phyloP scores from a whole-genome alignment of 768 basidiomycete genomes.

The Lactifluus piperatus region DNA sequence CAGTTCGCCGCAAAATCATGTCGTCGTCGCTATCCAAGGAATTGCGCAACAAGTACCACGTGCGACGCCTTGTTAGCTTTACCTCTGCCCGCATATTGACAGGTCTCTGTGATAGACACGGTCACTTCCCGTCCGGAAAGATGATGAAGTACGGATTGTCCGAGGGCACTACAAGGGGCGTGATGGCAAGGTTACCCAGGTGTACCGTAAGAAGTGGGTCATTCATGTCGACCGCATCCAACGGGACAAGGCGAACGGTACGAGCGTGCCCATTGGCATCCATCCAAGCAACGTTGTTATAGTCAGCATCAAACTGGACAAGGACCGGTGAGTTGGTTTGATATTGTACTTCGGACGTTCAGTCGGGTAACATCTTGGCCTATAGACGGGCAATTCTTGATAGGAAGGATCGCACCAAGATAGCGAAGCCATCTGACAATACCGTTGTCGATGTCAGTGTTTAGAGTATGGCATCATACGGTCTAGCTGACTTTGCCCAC shows the following conservation, averaged over 20 bases:
- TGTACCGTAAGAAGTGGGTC: slow-evolving; percentile 99
- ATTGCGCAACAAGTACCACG: slow-evolving; percentile 85
- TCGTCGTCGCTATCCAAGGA: slow-evolving; percentile 93
- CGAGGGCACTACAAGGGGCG: slow-evolving; percentile 98
- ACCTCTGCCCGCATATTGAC: neutral
- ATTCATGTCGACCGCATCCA: slow-evolving; percentile 97
- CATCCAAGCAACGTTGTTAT: slow-evolving; percentile 97
- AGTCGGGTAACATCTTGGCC: slow-evolving; percentile 3
- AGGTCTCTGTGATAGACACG: slow-evolving; percentile 48
- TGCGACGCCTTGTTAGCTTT: slow-evolving; percentile 31
- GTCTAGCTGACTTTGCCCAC: slow-evolving; percentile 16
- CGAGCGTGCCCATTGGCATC: slow-evolving; percentile 87
- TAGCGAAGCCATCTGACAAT: slow-evolving; percentile 41
- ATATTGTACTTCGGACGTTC: neutral
- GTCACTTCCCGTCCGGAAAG: slow-evolving; percentile 92
- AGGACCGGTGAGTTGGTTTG: slow-evolving; percentile 53
- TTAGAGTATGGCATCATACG: slow-evolving; percentile 6
- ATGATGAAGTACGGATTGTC: slow-evolving; percentile 95
- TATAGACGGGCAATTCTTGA: slow-evolving; percentile 76
- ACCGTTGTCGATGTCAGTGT: slow-evolving; percentile 70
- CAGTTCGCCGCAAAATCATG: slow-evolving; percentile 96
- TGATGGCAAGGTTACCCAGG: slow-evolving; percentile 96
- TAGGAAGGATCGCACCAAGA: slow-evolving; percentile 75
- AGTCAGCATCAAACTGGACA: slow-evolving; percentile 85
- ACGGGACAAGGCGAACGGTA: slow-evolving; percentile 96